Evolutionary conservation across 257 asterid species (phyloP), one percentile per base, ranked within the genome.

Genomic region (Fraxinus excelsior): DNA sequence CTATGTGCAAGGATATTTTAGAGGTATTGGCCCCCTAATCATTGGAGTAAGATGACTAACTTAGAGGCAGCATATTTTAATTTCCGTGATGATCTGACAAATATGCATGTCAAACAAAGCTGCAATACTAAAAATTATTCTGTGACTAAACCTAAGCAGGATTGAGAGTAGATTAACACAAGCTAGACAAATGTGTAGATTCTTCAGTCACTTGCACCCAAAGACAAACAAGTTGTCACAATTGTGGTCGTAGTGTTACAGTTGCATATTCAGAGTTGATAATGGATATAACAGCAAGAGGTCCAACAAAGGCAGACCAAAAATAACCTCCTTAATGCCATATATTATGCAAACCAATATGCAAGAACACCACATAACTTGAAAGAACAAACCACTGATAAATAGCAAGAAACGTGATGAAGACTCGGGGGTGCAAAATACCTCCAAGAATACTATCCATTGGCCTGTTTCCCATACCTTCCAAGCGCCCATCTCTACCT

Each of bases 401-500:
- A 81, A 84, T 64, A 70, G 53, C 68, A 84, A 7, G 74, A 77
- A 73, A 69, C 53, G 56, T 53, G 58, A 14, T 16, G 67, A 81
- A 80, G 72, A 82, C 77, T 46, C 72, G 71, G 81, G 79, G 85
- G 77, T 75, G 76, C 65, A 78, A 46, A 77, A 81, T 93, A 91
- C 98, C 99, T 93, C 96, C 90, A 86, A 96, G 96, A 75, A 84
- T 82, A 90, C 86, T 86, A 89, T 96, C 98, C 97, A 96, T 86
- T 29, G 96, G 90, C 86, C 92, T 86, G 96, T 93, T 93, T 82
- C 99, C 99, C 87, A 93, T 72, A 86, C 99, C 97, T 91, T 96
- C 99, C 85, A 82, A 87, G 74, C 98, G 97, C 66, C 96, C 97
- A 31, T 93, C 97, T 81, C 85, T 90, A 87, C 91, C 85, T 90